Conservation (phyloP, 257 asterid species). For the Solanum piurae region DNA sequence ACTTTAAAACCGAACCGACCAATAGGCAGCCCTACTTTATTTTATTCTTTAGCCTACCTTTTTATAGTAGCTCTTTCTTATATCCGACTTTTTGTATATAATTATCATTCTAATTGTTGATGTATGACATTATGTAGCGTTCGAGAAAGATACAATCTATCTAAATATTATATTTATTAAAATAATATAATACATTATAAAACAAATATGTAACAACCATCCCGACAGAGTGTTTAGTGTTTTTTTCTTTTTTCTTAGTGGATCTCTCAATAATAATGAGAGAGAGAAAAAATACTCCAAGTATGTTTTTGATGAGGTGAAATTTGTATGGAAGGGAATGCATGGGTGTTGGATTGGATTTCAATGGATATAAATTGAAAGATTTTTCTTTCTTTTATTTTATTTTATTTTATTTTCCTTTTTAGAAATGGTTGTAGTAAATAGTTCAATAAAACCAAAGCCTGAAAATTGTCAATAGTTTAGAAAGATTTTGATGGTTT, state of each 20-base stretch:
- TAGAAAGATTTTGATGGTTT: constrained; percentile 5
- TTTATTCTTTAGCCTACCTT: background rate
- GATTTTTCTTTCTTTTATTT: background rate
- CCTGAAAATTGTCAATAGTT: background rate
- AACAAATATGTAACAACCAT: background rate
- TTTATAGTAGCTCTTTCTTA: background rate
- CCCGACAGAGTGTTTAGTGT: background rate
- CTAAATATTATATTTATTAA: no score
- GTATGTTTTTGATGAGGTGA: background rate
- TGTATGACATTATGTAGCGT: no score
- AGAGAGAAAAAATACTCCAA: background rate
- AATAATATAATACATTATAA: no score
- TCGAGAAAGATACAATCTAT: no score
- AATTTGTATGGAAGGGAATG: constrained; percentile 65
- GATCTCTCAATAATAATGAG: background rate
- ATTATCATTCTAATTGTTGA: background rate
- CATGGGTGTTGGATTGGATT: constrained; percentile 47
- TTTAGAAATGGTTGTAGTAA: background rate
- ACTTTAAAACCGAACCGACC: background rate
- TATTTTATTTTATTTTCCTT: background rate
- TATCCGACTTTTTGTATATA: background rate
- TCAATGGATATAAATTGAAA: constrained; percentile 52
- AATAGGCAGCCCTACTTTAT: no score
- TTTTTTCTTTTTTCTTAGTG: constrained; percentile 3
- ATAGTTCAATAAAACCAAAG: constrained; percentile 7